A percentile compares a stretch with the other conserved stretches of the same genome.
phyloP scores from a whole-genome alignment of 176 grass and related monocot species.

The Hordeum marinum region DNA sequence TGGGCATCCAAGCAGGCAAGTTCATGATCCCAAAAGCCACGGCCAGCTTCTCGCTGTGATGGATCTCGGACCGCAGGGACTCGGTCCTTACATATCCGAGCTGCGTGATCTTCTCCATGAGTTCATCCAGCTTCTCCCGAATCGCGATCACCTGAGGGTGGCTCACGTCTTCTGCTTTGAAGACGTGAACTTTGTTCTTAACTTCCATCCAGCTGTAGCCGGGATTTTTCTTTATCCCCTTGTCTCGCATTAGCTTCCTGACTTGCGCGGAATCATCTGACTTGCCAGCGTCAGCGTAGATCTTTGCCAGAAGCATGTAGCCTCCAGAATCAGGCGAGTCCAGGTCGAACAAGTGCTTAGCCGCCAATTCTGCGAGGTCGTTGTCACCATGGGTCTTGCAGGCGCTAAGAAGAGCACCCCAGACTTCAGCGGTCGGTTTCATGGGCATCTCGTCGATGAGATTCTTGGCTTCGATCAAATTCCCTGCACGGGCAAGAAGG shows the following conservation, averaged over 20 bases:
- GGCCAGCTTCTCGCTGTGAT: conserved; percentile 90
- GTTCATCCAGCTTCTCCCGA: conserved; percentile 53
- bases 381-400: conserved; percentile 71
- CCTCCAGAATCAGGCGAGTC: conserved; percentile 81
- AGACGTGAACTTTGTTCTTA: conserved; percentile 74
- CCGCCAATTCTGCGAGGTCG: conserved; percentile 69
- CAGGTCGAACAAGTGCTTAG: conserved; percentile 74
- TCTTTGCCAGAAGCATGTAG: conserved; percentile 85
- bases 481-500: conserved; percentile 74
- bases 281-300: conserved; percentile 79
- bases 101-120: conserved; percentile 54
- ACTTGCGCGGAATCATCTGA: conserved; percentile 71
- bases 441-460: conserved; percentile 78
- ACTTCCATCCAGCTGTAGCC: conserved; percentile 93
- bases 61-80: conserved; percentile 31
- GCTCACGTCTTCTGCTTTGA: conserved; percentile 72
- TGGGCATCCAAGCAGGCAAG: conserved; percentile 63
- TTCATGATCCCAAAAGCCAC: conserved; percentile 79
- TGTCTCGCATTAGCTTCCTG: conserved; percentile 87
- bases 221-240: conserved; percentile 81
- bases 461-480: conserved; percentile 71
- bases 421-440: conserved; percentile 75
- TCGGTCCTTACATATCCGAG: conserved; percentile 55
- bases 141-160: conserved; percentile 66
- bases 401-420: conserved; percentile 80